Evolutionary conservation across 371 early-diverging fungal species (phyloP).

Genomic region (Mucor circinelloides): DNA sequence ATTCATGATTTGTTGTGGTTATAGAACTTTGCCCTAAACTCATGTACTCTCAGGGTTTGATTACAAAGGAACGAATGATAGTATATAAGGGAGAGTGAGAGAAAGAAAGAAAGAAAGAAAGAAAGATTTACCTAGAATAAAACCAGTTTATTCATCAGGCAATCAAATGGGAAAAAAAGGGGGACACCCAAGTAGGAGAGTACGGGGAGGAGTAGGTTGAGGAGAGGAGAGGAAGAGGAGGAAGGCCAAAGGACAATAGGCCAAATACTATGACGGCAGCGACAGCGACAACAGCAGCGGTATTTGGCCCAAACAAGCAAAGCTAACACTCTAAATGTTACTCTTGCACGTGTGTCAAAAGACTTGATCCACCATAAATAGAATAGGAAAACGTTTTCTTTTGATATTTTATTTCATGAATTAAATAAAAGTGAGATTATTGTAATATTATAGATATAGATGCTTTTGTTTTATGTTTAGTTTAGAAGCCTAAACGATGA

Average conservation of each 20-base stretch:
- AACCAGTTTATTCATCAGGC: constrained; percentile 4
- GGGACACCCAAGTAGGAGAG: not conserved
- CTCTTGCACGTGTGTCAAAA: constrained; percentile 6
- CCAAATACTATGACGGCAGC: not conserved
- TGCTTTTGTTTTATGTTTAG: not conserved
- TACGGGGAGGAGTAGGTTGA: not conserved
- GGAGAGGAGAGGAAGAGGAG: not conserved
- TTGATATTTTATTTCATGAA: not conserved
- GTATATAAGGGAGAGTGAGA: constrained; percentile 2
- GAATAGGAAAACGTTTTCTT: not conserved
- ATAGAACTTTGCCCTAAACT: not conserved
- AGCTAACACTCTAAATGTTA: not conserved
- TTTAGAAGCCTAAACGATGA: constrained; percentile 65
- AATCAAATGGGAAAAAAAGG: not conserved
- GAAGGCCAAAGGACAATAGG: not conserved
- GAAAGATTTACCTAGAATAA: not conserved
- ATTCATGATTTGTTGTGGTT: constrained; percentile 8
- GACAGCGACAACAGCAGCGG: not conserved
- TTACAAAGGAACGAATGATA: constrained; percentile 3
- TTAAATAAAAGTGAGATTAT: not conserved
- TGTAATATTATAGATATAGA: not conserved
- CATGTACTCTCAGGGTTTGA: not conserved
- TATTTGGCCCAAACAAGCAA: not conserved
- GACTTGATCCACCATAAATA: not conserved
- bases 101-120: not conserved